phyloP scores from a whole-genome alignment of 192 early-diverging fungal species.

The Chytriomyces sp. region DNA sequence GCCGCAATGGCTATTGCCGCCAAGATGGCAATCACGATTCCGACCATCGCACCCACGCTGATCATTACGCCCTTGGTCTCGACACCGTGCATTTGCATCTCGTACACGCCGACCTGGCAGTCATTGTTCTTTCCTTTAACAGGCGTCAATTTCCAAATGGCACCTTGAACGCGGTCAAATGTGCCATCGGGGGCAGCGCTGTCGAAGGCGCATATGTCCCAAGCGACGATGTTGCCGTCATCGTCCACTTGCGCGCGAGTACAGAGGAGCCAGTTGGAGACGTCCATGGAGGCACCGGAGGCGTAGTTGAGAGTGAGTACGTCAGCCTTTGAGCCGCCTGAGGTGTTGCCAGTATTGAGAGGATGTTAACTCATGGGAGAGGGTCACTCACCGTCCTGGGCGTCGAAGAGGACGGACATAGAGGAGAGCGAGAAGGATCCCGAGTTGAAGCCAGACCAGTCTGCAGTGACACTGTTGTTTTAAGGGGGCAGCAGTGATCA shows the following conservation, averaged over 20 bases:
- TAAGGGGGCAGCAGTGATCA: too few relatives aligned
- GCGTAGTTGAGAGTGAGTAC: neutral
- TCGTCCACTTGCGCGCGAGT: constrained; percentile 13
- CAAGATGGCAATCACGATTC: constrained; percentile 12
- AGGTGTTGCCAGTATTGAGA: too few relatives aligned
- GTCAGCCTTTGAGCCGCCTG: neutral
- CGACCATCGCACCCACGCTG: constrained; percentile 14
- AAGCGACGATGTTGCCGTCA: neutral
- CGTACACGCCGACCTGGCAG: constrained; percentile 11
- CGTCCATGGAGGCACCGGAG: constrained; percentile 5
- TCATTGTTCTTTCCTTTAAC: neutral
- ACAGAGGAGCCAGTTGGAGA: constrained; percentile 10
- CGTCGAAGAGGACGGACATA: neutral
- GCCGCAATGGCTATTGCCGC: neutral
- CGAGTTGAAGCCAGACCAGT: neutral
- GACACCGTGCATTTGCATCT: constrained; percentile 26
- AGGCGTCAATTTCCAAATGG: neutral
- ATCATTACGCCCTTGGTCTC: neutral
- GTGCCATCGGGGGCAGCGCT: too few relatives aligned
- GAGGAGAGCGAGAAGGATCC: neutral
- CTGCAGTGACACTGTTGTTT: neutral
- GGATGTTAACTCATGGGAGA: too few relatives aligned
- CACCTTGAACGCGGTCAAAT: constrained; percentile 12
- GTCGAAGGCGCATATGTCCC: constrained; percentile 29
- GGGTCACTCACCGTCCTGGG: neutral